Evolutionary conservation across 2,329 filamentous ascomycete genomes (phyloP), one percentile per base, ranked within the genome.

Genomic region (Phyllosticta citrichinensis): DNA sequence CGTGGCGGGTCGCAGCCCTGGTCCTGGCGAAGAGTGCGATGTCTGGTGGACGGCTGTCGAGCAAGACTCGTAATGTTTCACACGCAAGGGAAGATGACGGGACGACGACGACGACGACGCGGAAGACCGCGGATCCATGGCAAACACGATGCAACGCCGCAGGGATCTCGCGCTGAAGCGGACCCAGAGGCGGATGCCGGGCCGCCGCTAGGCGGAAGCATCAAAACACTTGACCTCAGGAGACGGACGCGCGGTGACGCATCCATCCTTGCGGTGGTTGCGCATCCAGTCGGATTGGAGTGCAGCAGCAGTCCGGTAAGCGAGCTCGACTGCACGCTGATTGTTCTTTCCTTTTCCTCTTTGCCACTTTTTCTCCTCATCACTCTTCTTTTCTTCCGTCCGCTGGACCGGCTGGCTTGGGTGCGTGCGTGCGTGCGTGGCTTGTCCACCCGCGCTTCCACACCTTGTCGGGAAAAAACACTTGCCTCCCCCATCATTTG

Each of bases 1-100:
- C 62, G 64, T 77, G 5, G 40, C 75, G 1, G 74, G 74, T 0
- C 65, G 74, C n/a, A 61, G 66, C 47, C 69, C 74, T 6, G 67
- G 64, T 1, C 22, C 14, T 33, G 64, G 66, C 3, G 73, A 75
- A 63, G 68, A 72, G 17, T 74, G 69, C 68, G 74, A 76, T 65
- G 64, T 75, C 9, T 60, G 58, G 33, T 55, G 33, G 33, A 40
- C 33, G 9, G 5, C 33, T 2, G 33, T 40, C 33, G 33, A 40
- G 33, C 33, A 40, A 40, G 33, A 40, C 10, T 40, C 33, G 33
- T 5, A 73, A 74, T 64, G 62, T 75, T 53, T 69, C 70, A 59
- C 19, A 24, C 19, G 10, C 51, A 52, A 52, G 22, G 51, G 17
- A 58, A 55, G 27, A 40, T 57, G 24, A 17, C 19, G 22, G 40